A percentile compares a stretch with the other conserved stretches of the same genome.
These are phyloP conservation scores for Leptomonas pyrrhocoris DNA, from an alignment of 208 protist genomes.

Conservation along the genomic window DNA sequence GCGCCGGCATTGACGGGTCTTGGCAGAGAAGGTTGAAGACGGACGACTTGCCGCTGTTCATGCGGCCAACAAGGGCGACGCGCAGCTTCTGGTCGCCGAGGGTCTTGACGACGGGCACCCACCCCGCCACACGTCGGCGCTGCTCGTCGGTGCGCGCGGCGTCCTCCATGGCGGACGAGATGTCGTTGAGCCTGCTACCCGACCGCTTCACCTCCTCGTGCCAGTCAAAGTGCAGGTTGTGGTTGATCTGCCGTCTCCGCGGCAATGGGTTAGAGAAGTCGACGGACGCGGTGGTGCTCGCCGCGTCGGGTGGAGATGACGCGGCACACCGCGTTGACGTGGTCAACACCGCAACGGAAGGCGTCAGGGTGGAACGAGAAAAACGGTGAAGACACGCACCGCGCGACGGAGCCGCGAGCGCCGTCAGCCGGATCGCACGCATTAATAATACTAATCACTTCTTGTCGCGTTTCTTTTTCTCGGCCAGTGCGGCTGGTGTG, in stretches of 20 bases:
- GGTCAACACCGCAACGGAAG: not conserved
- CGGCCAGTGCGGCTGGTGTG: too few relatives aligned
- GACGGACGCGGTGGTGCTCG: not conserved
- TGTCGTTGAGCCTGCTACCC: conserved; percentile 71
- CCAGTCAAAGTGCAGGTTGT: conserved; percentile 67
- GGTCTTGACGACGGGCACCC: conserved; percentile 82
- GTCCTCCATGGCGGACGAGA: conserved; percentile 73
- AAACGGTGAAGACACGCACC: not conserved
- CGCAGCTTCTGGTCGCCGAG: conserved; percentile 84
- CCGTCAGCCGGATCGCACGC: conserved; percentile 5
- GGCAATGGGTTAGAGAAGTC: conserved; percentile 37
- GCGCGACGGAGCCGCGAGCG: not conserved
- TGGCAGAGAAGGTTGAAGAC: conserved; percentile 89
- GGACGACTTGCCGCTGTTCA: conserved; percentile 91
- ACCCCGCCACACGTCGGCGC: conserved; percentile 73
- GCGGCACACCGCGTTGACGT: conserved; percentile 3
- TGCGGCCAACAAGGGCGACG: conserved; percentile 86
- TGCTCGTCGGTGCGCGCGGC: conserved; percentile 64
- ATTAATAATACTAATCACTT: too few relatives aligned
- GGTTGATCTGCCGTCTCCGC: conserved; percentile 53
- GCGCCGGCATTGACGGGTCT: conserved; percentile 58
- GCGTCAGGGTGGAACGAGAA: not conserved
- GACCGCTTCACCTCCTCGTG: conserved; percentile 56
- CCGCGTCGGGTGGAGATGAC: not conserved
- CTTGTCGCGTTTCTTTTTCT: too few relatives aligned